Base-by-base conservation (phyloP, 2,329 filamentous ascomycete species). In the Aurifilum marmelostoma region DNA sequence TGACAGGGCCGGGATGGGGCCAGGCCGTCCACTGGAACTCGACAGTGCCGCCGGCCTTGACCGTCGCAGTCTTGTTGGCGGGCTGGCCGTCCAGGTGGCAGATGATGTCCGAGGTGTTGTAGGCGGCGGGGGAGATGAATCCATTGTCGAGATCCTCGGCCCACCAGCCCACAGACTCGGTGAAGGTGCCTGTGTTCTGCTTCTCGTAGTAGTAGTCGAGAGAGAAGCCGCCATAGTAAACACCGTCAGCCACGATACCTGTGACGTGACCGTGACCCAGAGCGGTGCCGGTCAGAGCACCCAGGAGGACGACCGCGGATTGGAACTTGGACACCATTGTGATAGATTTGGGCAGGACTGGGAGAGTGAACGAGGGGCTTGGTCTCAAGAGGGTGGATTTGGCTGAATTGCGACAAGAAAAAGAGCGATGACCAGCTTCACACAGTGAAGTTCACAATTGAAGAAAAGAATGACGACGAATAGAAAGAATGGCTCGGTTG, bases 1-100 rank as follows among this genome's bases (percentile, higher is more conserved):
- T 69, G 67, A 77, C 73, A 14, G 76, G 76, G 0, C 76, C 75
- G 14, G 67, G 64, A 72, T 80, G 75, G 6, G 77, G 75, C 78
- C 77, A 79, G 4, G 66, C 72, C 2, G 73, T 74, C 72, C 76
- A 77, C 67, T 72, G 69, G 59, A 73, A 73, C 34, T 72, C 41
- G 21, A 73, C 66, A 5, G 67, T 71, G 18, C 72, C 69, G 62
- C 72, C 72, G 5, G 71, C 72, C 21, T 54, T 41, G 32, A 73
- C 71, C 27, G 65, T 68, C 14, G 69, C 67, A 0, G 71, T 68
- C 24, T 52, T 43, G 59, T 68, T 71, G 59, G 65, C 69, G 14
- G 69, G 69, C 32, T 63, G 16, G 2, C 41, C 37, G 24, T 69
- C 63, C 4, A 50, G 50, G 50, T 69, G 63, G 60, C 69, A 71